These are phyloP conservation scores for Fraxinus nigra DNA, from an alignment of 305 asterid genomes.

Conservation along the genomic window DNA sequence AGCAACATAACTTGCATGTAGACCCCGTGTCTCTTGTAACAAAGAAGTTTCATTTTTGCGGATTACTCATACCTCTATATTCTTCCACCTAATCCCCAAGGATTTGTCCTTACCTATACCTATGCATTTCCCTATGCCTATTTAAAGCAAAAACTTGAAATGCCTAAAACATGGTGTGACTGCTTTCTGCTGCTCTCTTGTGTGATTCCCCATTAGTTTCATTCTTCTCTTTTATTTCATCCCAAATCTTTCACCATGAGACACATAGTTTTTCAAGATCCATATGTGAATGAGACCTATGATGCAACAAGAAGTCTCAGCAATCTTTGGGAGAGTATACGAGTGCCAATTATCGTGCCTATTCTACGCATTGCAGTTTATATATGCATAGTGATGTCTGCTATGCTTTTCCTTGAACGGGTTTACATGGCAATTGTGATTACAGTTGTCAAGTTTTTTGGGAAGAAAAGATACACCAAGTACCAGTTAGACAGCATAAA, in stretches of 20 bases:
- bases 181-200: constrained; percentile 19
- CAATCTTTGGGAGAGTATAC: constrained; percentile 54
- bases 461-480: constrained; percentile 71
- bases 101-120: constrained; percentile 38
- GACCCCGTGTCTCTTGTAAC: constrained; percentile 47
- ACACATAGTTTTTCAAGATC: constrained; percentile 37
- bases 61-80: constrained; percentile 29
- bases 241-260: constrained; percentile 47
- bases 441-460: constrained; percentile 49
- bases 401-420: constrained; percentile 74
- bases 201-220: constrained; percentile 20
- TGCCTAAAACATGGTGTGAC: constrained; percentile 24
- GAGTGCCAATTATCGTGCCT: constrained; percentile 66
- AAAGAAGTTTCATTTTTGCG: constrained; percentile 19
- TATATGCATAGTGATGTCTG: constrained; percentile 69
- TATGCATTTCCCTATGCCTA: constrained; percentile 29
- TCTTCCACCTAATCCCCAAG: constrained; percentile 33
- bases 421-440: constrained; percentile 82
- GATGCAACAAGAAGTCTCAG: constrained; percentile 48
- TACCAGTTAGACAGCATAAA: constrained; percentile 69
- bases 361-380: constrained; percentile 48
- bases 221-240: constrained; percentile 16
- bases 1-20: constrained; percentile 56
- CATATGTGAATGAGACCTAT: constrained; percentile 37
- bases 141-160: constrained; percentile 35